Conservation (phyloP, 331 rosid species). For the Arachis monticola region DNA sequence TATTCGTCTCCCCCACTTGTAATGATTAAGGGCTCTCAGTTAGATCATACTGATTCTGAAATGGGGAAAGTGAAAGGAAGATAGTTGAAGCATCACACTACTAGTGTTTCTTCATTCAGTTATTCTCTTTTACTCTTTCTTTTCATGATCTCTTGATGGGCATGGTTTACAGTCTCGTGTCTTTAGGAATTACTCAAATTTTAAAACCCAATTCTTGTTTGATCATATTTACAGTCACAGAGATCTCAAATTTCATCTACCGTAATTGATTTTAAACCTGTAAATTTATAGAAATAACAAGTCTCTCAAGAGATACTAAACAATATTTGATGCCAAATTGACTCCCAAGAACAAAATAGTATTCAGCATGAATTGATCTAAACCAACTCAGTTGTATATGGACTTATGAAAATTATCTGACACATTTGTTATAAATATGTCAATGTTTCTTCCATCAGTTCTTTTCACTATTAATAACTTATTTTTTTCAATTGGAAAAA, state of each 20-base stretch:
- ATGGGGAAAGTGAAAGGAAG: background rate
- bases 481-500: background rate
- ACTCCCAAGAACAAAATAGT: background rate
- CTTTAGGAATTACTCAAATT: constrained; percentile 5
- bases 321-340: constrained; percentile 5
- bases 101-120: no score
- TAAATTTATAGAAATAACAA: background rate
- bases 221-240: constrained; percentile 1
- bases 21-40: constrained; percentile 12
- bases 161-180: background rate
- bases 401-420: constrained; percentile 3
- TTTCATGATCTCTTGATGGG: background rate
- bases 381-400: background rate
- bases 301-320: background rate
- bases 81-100: background rate
- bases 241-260: background rate
- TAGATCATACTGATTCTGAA: background rate
- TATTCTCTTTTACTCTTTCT: no score
- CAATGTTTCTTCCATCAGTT: constrained; percentile 18
- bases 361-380: constrained; percentile 5
- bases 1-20: constrained; percentile 10
- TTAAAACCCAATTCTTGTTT: constrained; percentile 18
- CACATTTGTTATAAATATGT: constrained; percentile 8
- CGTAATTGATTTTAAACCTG: background rate
- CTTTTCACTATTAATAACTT: background rate